Evolutionary conservation across 2,329 filamentous ascomycete species (phyloP).

Genomic region (Helotiales sp.): DNA sequence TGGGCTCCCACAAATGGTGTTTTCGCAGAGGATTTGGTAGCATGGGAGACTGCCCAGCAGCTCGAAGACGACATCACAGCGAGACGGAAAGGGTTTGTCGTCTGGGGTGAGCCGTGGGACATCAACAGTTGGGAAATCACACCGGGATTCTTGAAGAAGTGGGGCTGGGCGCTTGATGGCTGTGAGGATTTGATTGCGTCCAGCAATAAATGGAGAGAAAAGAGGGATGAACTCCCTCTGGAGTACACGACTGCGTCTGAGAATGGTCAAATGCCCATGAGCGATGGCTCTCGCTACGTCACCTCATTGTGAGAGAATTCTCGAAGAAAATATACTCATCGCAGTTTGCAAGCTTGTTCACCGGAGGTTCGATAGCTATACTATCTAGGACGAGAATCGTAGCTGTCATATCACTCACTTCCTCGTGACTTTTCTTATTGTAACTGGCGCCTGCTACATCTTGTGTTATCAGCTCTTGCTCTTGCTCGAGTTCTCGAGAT

Average conservation of each 20-base stretch:
- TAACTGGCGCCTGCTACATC: no score
- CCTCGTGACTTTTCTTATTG: no score
- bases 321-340: no score
- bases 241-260: not conserved
- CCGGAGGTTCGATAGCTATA: no score
- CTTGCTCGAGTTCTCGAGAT: no score
- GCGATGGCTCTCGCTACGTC: no score
- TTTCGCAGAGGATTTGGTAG: not conserved
- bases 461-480: no score
- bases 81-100: slow-evolving; percentile 17
- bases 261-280: not conserved
- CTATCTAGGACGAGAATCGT: no score
- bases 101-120: slow-evolving; percentile 24
- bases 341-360: no score
- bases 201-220: slow-evolving; percentile 24
- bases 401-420: no score
- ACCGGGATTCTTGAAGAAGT: slow-evolving; percentile 22
- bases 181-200: slow-evolving; percentile 19
- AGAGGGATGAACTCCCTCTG: slow-evolving; percentile 9
- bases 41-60: not conserved
- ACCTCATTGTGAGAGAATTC: no score
- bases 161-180: slow-evolving; percentile 20
- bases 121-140: slow-evolving; percentile 23
- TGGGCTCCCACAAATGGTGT: not conserved
- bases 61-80: slow-evolving; percentile 19